Base-by-base conservation (phyloP, 306 rosid species). In the Boehmeria nivea region DNA sequence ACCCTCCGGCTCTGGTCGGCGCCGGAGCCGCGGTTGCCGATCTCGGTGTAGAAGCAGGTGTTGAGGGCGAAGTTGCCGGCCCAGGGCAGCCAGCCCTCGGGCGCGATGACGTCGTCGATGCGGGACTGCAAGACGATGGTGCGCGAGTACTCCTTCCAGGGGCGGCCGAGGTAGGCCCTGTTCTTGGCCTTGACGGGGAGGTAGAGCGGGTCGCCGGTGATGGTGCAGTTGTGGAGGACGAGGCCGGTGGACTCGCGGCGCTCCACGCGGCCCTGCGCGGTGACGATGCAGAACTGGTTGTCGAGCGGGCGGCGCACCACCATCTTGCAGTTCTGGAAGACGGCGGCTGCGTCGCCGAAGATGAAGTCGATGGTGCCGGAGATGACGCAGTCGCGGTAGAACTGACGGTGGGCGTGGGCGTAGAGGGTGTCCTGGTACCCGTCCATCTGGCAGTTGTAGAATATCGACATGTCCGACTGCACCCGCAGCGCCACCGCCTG, bases 1-100 rank as follows among this genome's bases (percentile, higher is more conserved):
- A 72, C 94, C 19, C 97, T 72, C 0, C 10, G 3, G 7, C 52
- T 1, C 1, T 7, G 51, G 8, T n/a, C 62, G 0, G 90, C 51
- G 8, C 86, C 80, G 0, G 63, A 64, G 7, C 97, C 97, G 8
- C 48, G 63, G 31, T 86, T 86, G 3, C 49, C 45, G 12, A 48
- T 61, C 86, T 89, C 95, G 0, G 56, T 31, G 22, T 57, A 82
- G 27, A 59, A 73, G 61, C 85, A 76, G 0, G 90, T 77, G 0
- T 77, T 49, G 4, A 58, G 43, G 13, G 15, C 60, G 0, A n/a
- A 54, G 0, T 2, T 3, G 0, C 88, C 94, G 6, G 19, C 45
- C 83, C 85, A 89, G 2, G 81, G 69, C 36, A 73, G 15, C 71
- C 86, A 89, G 1, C 94, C 97, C 37, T 79, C 72, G 0, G 80